Conservation (phyloP, 2,329 filamentous ascomycete species). For the Aureobasidium sp. region DNA sequence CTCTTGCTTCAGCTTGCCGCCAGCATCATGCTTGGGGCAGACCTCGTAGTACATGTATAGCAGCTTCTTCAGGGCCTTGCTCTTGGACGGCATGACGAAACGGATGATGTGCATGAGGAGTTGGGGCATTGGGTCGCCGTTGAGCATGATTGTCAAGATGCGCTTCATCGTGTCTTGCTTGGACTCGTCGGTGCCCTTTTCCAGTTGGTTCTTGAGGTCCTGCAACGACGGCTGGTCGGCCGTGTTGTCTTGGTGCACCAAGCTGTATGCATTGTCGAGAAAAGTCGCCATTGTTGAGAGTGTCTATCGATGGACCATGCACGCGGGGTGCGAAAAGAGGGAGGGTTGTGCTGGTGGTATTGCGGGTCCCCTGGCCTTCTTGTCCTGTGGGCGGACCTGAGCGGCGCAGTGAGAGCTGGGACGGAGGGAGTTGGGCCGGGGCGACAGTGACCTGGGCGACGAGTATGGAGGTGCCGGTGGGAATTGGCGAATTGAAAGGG, state of each 20-base stretch:
- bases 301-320: slow-evolving; percentile 7
- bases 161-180: slow-evolving; percentile 64
- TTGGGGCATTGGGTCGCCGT: slow-evolving; percentile 90
- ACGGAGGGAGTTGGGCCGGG: neutral
- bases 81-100: slow-evolving; percentile 98
- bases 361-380: slow-evolving; percentile 4
- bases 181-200: slow-evolving; percentile 34
- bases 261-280: slow-evolving; percentile 88
- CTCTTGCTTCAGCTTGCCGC: slow-evolving; percentile 96
- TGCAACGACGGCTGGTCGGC: slow-evolving; percentile 85
- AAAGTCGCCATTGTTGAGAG: slow-evolving; percentile 76
- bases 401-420: neutral
- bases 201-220: slow-evolving; percentile 66
- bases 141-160: slow-evolving; percentile 95
- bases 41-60: slow-evolving; percentile 99
- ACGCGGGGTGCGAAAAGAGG: neutral
- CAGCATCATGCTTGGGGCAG: slow-evolving; percentile 87
- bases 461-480: neutral
- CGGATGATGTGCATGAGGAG: slow-evolving; percentile 99
- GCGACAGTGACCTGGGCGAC: neutral
- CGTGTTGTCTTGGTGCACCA: slow-evolving; percentile 96
- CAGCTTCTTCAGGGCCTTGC: slow-evolving; percentile 93
- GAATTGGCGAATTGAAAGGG: neutral
- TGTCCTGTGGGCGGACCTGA: neutral
- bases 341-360: slow-evolving; percentile 1